Percentiles rank a stretch among this genome's conserved stretches.
Conservation (phyloP, 23 red algal species). For the Gracilariopsis chorda region DNA sequence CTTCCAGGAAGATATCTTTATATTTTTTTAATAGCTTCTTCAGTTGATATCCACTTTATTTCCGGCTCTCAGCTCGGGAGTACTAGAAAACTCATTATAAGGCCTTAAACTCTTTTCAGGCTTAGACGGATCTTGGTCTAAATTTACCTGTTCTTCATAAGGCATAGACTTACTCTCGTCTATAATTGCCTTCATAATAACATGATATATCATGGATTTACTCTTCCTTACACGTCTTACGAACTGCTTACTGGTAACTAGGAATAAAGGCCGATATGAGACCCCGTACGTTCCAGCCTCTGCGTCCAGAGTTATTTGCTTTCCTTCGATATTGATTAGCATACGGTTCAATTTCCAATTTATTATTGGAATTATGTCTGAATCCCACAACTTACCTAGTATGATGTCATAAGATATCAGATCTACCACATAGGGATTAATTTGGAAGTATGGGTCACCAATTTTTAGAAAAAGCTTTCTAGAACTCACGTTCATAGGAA, state of each 20-base stretch:
- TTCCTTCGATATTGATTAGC: neutral
- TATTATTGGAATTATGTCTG: conserved; percentile 15
- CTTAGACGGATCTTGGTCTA: too few relatives aligned
- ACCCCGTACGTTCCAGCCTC: neutral
- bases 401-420: conserved; percentile 10
- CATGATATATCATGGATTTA: conserved; percentile 7
- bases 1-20: conserved; percentile 4
- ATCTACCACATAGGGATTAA: conserved; percentile 1
- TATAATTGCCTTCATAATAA: neutral
- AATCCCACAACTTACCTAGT: conserved; percentile 15
- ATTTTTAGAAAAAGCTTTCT: neutral
- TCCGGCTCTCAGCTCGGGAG: too few relatives aligned
- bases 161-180: too few relatives aligned
- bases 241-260: conserved; percentile 32
- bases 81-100: too few relatives aligned
- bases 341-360: conserved; percentile 6
- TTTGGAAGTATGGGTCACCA: neutral
- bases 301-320: conserved; percentile 21
- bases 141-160: too few relatives aligned
- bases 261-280: neutral
- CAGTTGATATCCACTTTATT: neutral
- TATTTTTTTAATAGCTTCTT: neutral
- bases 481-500: neutral
- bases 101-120: too few relatives aligned
- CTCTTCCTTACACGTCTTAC: neutral